Conservation (phyloP, 306 rosid genomes). For the Acmispon strigosus region DNA sequence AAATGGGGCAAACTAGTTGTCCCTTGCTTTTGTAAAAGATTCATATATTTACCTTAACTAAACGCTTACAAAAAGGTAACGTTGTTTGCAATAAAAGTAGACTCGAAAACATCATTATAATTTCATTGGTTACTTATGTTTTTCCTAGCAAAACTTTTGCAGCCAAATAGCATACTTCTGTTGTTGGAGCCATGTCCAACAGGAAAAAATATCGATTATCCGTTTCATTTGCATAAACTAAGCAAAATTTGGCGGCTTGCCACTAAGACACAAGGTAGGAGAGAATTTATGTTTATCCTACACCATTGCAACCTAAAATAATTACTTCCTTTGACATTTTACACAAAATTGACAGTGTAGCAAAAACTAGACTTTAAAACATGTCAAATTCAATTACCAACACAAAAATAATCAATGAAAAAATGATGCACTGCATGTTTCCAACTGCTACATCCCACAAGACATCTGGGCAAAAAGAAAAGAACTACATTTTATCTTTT, state of each 20-base stretch:
- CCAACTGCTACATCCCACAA: slow-evolving; percentile 77
- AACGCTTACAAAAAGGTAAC: no score
- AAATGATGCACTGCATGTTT: slow-evolving; percentile 73
- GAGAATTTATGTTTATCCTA: slow-evolving; percentile 21
- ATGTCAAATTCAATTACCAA: slow-evolving; percentile 47
- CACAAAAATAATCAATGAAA: slow-evolving; percentile 79
- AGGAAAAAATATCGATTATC: no score
- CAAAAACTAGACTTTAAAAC: slow-evolving; percentile 24
- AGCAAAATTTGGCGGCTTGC: background rate
- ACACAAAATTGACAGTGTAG: slow-evolving; percentile 31
- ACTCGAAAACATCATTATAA: no score
- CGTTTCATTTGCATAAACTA: no score
- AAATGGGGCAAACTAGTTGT: no score
- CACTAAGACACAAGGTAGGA: background rate
- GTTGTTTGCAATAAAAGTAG: no score
- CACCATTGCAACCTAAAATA: slow-evolving; percentile 21
- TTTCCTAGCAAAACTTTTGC: no score
- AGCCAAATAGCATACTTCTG: no score
- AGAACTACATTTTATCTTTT: slow-evolving; percentile 64
- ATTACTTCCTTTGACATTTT: slow-evolving; percentile 25
- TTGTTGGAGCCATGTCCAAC: no score
- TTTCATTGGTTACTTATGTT: no score
- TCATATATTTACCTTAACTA: no score
- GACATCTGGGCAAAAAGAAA: slow-evolving; percentile 32
- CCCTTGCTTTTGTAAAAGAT: no score